phyloP scores from a whole-genome alignment of 2,329 filamentous ascomycete species.

The Fusarium cicatricum region DNA sequence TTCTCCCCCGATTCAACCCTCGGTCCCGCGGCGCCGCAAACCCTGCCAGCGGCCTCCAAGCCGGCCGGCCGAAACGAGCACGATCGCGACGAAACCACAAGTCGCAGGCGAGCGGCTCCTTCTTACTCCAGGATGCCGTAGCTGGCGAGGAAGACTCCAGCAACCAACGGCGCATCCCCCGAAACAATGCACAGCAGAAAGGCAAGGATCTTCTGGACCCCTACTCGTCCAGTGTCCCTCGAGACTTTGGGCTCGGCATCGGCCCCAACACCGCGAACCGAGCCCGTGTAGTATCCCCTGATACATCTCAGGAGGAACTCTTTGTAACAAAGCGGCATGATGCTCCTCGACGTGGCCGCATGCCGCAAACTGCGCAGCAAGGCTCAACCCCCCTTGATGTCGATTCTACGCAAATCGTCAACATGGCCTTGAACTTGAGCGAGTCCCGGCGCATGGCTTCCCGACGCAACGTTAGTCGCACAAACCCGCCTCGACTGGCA shows the following conservation, averaged over 20 bases:
- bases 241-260: slow-evolving; percentile 35
- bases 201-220: slow-evolving; percentile 32
- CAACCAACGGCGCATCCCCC: slow-evolving; percentile 41
- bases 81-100: slow-evolving; percentile 48
- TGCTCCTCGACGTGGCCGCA: slow-evolving; percentile 23
- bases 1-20: slow-evolving; percentile 36
- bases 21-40: slow-evolving; percentile 28
- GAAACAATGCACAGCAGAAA: slow-evolving; percentile 35
- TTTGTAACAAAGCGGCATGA: slow-evolving; percentile 34
- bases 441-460: slow-evolving; percentile 76
- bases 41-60: slow-evolving; percentile 26
- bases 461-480: slow-evolving; percentile 63
- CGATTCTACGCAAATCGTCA: slow-evolving; percentile 89
- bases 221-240: slow-evolving; percentile 19
- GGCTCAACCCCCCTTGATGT: slow-evolving; percentile 60
- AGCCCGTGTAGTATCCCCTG: slow-evolving; percentile 38
- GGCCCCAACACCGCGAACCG: slow-evolving; percentile 23
- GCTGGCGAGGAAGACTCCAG: slow-evolving; percentile 45
- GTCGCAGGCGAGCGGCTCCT: slow-evolving; percentile 57
- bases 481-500: slow-evolving; percentile 58
- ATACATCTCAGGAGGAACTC: slow-evolving; percentile 41
- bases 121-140: slow-evolving; percentile 58
- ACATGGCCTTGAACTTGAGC: slow-evolving; percentile 88
- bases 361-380: slow-evolving; percentile 27
- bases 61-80: slow-evolving; percentile 38